Base-by-base conservation (phyloP, 495 filamentous ascomycete genomes). In the Articulospora tetracladia region DNA sequence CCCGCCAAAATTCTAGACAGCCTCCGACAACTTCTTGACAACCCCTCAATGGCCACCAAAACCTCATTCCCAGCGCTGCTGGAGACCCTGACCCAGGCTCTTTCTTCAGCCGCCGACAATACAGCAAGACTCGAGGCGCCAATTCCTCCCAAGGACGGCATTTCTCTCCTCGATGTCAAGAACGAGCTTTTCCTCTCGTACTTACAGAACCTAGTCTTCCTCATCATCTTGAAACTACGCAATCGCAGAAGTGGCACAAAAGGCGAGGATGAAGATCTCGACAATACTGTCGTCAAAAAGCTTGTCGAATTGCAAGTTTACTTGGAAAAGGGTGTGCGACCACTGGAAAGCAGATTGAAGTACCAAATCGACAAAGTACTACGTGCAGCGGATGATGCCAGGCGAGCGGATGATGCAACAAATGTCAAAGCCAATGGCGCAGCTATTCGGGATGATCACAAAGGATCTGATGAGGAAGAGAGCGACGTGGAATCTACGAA, bases 121-220 rank as follows among this genome's bases (percentile, higher is more conserved):
- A 61, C 82, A 12, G 54, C 74, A 3, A 63, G 64, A 25, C 71
- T 86, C 49, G 68, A 86, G 46, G 72, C 77, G 13, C 62, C 62
- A 51, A 56, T 65, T 55, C 82, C 89, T 6, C 86, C 90, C 10
- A 79, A 86, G 64, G 86, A 96, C 62, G 93, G 93, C 62, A 93
- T 98, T 52, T 97, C 94, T 1, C 86, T 98, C 4, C 85, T 98
- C 67, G 91, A 97, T 69, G 83, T 88, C 54, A 98, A 98, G 72
- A 96, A 91, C 77, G 95, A 98, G 62, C 82, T 98, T 19, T 83
- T 98, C 15, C 88, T 98, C 46, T 92, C 95, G 1, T 98, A 98
- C 75, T 77, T 98, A 0, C 95, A 98, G 66, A 93, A 97, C 66
- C 83, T 97, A 3, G 90, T 93, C 28, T 96, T 97, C 64, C 76